Base-by-base conservation (phyloP, 371 early-diverging fungal genomes). In the Circinella minor region DNA sequence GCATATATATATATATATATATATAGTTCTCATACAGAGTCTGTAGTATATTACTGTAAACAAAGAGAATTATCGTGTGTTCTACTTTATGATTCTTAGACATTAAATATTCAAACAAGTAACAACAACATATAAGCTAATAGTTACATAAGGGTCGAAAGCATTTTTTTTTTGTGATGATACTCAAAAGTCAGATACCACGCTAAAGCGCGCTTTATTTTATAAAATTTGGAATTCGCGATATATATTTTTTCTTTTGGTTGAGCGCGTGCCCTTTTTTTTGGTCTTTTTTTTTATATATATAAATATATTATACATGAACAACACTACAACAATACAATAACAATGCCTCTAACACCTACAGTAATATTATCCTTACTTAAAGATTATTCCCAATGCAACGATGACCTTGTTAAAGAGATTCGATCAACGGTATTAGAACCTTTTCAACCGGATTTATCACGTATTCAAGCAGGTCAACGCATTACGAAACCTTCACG, bases 361-460 rank as follows among this genome's bases (percentile, higher is more conserved):
- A 18, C 47, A 17, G 17, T 47, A 14, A 20, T 67, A 36, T 49
- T 67, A 59, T 67, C 67, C 4, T 60, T 47, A 18, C 18, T 75
- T 39, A 74, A 67, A 61, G 66, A 74, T 46, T 55, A 61, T 20
- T 15, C 39, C 2, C 65, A 76, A 49, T 84, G 84, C 46, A 74
- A 74, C 38, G 74, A 78, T 36, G 73, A 71, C 14, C 66, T 84
- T 0, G 66, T 79, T 4, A 36, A 65, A 1, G 37, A 39, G 1
- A 68, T 84, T 1, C 64, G 72, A 59, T 60, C 66, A 3, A 78
- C 77, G 0, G 38, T 84, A 3, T 46, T 84, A 9, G 77, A 78
- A 38, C 84, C 84, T 15, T 77, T 84, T 36, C 75, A 77, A 65
- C 65, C 77, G 7, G 74, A 74, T 20, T 65, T 70, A 38, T 67